A percentile compares a stretch with the other conserved stretches of the same genome.
Evolutionary conservation across 495 filamentous ascomycete genomes (phyloP).

Genomic region (Tuber magnatum): DNA sequence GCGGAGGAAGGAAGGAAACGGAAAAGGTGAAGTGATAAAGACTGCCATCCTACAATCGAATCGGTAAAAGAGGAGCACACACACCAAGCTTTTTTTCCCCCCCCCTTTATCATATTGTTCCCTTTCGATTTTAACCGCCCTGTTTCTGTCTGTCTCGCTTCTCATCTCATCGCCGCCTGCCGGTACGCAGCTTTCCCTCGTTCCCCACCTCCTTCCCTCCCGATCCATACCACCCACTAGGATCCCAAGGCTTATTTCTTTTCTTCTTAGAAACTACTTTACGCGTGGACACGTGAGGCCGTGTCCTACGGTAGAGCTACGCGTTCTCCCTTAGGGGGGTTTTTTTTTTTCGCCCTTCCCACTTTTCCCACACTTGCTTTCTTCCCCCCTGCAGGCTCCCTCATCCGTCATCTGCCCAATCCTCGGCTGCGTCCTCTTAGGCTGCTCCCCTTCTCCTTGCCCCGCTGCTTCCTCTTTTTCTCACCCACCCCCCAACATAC

Average conservation of each 20-base stretch:
- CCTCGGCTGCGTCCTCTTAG: not conserved
- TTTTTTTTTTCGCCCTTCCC: not conserved
- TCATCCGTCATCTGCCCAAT: conserved; percentile 13
- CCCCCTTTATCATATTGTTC: not conserved
- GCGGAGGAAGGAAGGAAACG: not conserved
- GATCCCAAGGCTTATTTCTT: conserved; percentile 2
- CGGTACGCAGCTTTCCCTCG: not conserved
- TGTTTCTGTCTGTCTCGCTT: conserved; percentile 12
- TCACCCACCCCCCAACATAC: not conserved
- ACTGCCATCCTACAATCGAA: not conserved
- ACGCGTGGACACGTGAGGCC: conserved; percentile 34
- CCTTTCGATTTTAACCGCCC: conserved; percentile 3
- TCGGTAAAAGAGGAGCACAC: not conserved
- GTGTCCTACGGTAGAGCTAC: conserved; percentile 20
- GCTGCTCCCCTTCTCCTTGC: not conserved
- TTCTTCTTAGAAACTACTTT: conserved; percentile 28
- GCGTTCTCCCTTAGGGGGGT: conserved; percentile 16
- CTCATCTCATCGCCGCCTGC: conserved; percentile 26
- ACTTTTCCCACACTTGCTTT: conserved; percentile 2
- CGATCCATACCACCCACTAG: conserved; percentile 4
- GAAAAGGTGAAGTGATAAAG: not conserved
- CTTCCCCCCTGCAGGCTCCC: conserved; percentile 6
- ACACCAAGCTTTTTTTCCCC: not conserved
- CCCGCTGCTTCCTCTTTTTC: not conserved
- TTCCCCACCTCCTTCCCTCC: conserved; percentile 6